phyloP scores from a whole-genome alignment of 768 basidiomycete species.

The Rubroboletus satanas region DNA sequence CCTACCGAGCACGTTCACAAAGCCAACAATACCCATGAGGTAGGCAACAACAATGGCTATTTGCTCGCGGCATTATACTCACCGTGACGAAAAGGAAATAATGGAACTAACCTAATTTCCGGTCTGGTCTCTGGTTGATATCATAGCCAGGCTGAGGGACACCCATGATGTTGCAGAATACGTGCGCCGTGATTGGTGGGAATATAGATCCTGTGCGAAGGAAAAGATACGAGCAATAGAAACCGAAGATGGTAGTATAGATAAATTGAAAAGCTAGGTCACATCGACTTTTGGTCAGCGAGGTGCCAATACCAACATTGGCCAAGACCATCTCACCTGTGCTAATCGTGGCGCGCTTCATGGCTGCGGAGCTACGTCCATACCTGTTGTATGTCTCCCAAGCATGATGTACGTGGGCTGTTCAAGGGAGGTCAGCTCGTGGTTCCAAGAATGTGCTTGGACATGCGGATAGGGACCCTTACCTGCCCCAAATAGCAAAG shows the following conservation, averaged over 20 bases:
- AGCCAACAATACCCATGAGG: conserved; percentile 54
- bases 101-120: conserved; percentile 46
- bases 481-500: conserved; percentile 89
- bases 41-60: conserved; percentile 57
- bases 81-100: conserved; percentile 9
- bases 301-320: background rate
- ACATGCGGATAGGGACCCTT: conserved; percentile 22
- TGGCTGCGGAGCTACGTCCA: conserved; percentile 64
- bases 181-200: conserved; percentile 74
- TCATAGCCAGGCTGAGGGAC: conserved; percentile 67
- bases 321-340: conserved; percentile 41
- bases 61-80: conserved; percentile 11
- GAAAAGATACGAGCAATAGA: conserved; percentile 81
- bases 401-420: conserved; percentile 91
- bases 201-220: conserved; percentile 79
- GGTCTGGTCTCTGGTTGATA: conserved; percentile 46
- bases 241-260: conserved; percentile 93
- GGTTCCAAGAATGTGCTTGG: background rate
- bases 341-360: conserved; percentile 54
- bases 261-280: conserved; percentile 74
- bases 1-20: conserved; percentile 46
- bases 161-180: conserved; percentile 95
- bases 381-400: conserved; percentile 78
- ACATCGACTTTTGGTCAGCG: conserved; percentile 10
- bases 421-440: conserved; percentile 4